Base-by-base conservation (phyloP, 2,329 filamentous ascomycete species). In the Claviceps africana region DNA sequence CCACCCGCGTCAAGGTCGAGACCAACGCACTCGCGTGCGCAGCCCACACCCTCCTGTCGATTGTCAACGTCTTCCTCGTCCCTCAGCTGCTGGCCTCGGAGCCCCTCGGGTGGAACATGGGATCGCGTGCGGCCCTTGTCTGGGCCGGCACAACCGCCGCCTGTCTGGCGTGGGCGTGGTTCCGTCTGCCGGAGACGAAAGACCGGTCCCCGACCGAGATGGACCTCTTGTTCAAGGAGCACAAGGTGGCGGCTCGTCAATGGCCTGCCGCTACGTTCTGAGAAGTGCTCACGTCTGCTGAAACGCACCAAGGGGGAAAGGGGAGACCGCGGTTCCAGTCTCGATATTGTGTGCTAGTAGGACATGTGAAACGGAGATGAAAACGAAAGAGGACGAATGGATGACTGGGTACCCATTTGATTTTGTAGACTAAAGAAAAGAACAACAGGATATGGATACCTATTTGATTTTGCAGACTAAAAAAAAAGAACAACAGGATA, bases 161-260 rank as follows among this genome's bases (percentile, higher is more conserved):
- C 3, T 58, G 55, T 47, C 45, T 56, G 2, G 17, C 50, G 10
- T 62, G 59, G 60, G 56, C 59, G 8, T 61, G 48, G 42, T 55
- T 59, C 42, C 44, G 56, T 19, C 48, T 61, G 10, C 60, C 60
- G 11, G 60, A 62, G 51, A 59, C 56, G 40, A 59, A 57, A 50
- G 57, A 55, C 33, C 57, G 58, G 17, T 56, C 55, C 0, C 53
- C 54, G 2, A 59, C 55, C 2, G 53, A 60, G 50, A 54, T 61
- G 31, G 60, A 61, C 39, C 30, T 58, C 4, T 31, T 62, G 52
- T 62, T 59, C 54, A 57, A 58, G 51, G 57, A 58, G 51, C 47
- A 33, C 7, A 54, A 54, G 10, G 56, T 65, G 39, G 56, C 61
- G 1, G 57, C 57, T 4, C 51, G 58, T 30, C 31, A 54, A 4